Evolutionary conservation across 2,329 filamentous ascomycete species (phyloP).

Genomic region (Neopestalotiopsis sp.): DNA sequence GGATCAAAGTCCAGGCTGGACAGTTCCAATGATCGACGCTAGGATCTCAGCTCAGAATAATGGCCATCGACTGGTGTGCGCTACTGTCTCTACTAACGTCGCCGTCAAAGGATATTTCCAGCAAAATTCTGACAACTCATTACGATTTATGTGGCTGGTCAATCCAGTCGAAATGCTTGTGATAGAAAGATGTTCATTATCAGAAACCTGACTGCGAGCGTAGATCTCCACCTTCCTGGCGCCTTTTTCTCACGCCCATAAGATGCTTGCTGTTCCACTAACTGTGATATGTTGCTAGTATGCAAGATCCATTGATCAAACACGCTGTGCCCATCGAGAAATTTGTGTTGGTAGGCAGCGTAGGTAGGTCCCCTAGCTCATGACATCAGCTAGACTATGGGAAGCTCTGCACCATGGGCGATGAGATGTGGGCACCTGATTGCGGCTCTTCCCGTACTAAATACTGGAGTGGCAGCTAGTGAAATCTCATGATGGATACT

Average conservation of each 20-base stretch:
- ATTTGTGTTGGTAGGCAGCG: not conserved
- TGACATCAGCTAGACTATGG: not conserved
- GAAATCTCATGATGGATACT: not conserved
- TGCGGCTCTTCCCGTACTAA: conserved; percentile 2
- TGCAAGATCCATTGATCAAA: not conserved
- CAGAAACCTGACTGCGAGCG: too few relatives aligned
- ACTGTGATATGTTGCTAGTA: too few relatives aligned
- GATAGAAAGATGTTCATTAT: too few relatives aligned
- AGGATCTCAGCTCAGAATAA: not conserved
- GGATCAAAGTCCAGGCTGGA: not conserved
- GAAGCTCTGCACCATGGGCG: not conserved
- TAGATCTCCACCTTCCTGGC: too few relatives aligned
- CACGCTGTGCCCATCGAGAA: not conserved
- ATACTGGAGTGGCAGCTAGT: not conserved
- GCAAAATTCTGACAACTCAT: too few relatives aligned
- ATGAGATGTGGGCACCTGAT: not conserved
- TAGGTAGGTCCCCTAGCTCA: not conserved
- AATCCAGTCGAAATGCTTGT: too few relatives aligned
- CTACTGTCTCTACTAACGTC: not conserved
- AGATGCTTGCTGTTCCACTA: too few relatives aligned
- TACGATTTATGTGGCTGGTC: too few relatives aligned
- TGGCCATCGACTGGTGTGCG: not conserved
- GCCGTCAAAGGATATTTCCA: too few relatives aligned
- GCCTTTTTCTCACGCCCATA: too few relatives aligned
- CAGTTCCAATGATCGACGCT: not conserved